Base-by-base conservation (phyloP, 768 basidiomycete genomes). In the Mycena metata region DNA sequence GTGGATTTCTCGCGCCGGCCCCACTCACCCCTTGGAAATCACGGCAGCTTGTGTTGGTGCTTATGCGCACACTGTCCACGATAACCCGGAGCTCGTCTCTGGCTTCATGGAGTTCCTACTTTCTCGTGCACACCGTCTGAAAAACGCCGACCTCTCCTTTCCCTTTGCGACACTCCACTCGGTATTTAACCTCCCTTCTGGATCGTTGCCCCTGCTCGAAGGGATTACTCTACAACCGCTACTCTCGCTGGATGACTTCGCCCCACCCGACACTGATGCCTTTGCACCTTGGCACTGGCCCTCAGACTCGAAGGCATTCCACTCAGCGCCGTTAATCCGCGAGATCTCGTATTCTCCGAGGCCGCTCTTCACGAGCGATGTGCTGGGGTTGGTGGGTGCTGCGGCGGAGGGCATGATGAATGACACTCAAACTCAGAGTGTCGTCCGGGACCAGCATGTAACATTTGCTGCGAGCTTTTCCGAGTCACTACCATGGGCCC, bases 1-100 rank as follows among this genome's bases (percentile, higher is more conserved):
- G 52, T 64, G 62, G 62, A 26, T 64, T 5, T 35, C 52, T 30
- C 62, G 62, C 21, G 43, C 62, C 10, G 62, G 52, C n/a, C 1
- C 39, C 13, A 6, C 11, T 11, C 55, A 36, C 30, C 62, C 52
- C 5, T 30, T 64, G 3, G 23, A 19, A 26, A 55, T 64, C 30
- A 64, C 62, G 8, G 62, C 41, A 11, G 42, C 17, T 7, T 64
- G 62, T 33, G 13, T n/a, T 19, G 42, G 21, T 1, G 24, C 17
- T 4, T 64, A 33, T 26, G 62, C 51, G 17, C 35, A 6, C 6
- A 9, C n/a, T 19, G 43, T 35, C 19, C 35, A 30, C 36, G 62
- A 46, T 15, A 36, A 36, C 19, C 52, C 62, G 12, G 42, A 35
- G 3, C 52, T 54, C 1, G 51, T 55, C 3, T 43, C 62, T 13